phyloP scores from a whole-genome alignment of 23 red algal species.

The Gracilaria vermiculophylla region DNA sequence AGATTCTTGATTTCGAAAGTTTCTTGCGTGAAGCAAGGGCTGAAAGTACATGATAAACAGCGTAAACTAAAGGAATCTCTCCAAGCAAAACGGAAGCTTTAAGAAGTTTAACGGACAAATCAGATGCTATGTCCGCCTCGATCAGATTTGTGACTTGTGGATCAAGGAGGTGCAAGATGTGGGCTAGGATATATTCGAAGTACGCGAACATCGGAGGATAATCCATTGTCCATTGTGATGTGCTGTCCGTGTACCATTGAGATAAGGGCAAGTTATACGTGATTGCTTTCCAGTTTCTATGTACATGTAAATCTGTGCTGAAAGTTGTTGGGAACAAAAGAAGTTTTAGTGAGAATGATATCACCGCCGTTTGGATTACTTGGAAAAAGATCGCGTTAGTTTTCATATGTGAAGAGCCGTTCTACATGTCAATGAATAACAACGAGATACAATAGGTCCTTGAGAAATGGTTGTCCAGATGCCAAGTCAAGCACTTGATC shows the following conservation, averaged over 20 bases:
- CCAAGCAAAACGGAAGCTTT: conserved; percentile 46
- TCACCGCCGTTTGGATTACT: neutral
- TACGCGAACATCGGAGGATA: conserved; percentile 92
- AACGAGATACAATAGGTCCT: too few species aligned
- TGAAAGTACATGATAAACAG: conserved; percentile 18
- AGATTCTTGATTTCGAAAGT: neutral
- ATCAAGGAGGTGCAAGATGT: conserved; percentile 1
- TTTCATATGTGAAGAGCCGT: neutral
- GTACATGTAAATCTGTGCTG: conserved; percentile 86
- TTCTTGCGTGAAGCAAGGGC: neutral
- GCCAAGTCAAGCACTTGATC: too few species aligned
- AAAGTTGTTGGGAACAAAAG: conserved; percentile 41
- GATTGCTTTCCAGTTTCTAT: conserved; percentile 85
- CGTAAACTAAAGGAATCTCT: conserved; percentile 30
- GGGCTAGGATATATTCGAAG: conserved; percentile 60
- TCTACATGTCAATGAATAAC: neutral
- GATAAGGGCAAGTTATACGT: conserved; percentile 48
- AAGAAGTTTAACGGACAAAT: conserved; percentile 27
- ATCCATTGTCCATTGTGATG: conserved; percentile 79
- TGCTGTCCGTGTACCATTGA: conserved; percentile 82
- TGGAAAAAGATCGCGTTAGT: neutral
- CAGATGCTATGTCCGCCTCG: neutral
- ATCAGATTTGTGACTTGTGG: neutral
- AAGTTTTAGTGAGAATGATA: conserved; percentile 52
- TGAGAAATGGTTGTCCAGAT: too few species aligned